These are phyloP conservation scores for Corymbia calophylla DNA, from an alignment of 441 rosid species.

Conservation along the genomic window DNA sequence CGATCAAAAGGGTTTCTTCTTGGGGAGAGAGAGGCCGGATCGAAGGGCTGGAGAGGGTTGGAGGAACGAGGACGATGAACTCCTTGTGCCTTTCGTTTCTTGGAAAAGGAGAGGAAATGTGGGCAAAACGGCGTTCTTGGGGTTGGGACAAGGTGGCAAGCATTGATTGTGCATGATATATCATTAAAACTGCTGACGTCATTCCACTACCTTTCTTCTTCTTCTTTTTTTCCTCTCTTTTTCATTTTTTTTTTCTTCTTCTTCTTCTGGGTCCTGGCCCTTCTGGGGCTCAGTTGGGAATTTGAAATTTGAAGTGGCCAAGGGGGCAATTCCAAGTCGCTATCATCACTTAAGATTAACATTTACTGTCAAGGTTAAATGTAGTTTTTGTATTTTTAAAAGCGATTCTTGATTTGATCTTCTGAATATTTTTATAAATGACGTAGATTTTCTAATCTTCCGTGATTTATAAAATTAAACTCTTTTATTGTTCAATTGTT, in stretches of 20 bases:
- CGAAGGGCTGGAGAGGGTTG: background rate
- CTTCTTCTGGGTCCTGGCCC: background rate
- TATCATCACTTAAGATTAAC: background rate
- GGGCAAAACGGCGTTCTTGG: background rate
- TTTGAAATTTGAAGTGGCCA: background rate
- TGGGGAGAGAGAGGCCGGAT: background rate
- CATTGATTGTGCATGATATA: background rate
- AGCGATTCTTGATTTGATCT: background rate
- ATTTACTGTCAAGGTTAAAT: too few relatives aligned
- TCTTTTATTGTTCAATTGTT: background rate
- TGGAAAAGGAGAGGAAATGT: background rate
- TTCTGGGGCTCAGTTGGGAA: background rate
- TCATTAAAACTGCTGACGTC: background rate
- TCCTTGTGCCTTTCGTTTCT: background rate
- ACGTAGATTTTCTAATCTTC: background rate
- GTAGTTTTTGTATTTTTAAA: background rate
- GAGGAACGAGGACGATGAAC: background rate
- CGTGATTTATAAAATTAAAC: background rate
- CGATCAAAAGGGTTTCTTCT: background rate
- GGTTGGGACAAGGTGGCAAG: background rate
- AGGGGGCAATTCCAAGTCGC: background rate
- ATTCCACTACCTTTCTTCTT: background rate
- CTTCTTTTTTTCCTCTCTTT: rapidly evolving
- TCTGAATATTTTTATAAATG: background rate
- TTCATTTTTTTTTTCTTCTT: too few relatives aligned